Evolutionary conservation across 805 yeast genomes (phyloP).

Genomic region (Candida easanensis): DNA sequence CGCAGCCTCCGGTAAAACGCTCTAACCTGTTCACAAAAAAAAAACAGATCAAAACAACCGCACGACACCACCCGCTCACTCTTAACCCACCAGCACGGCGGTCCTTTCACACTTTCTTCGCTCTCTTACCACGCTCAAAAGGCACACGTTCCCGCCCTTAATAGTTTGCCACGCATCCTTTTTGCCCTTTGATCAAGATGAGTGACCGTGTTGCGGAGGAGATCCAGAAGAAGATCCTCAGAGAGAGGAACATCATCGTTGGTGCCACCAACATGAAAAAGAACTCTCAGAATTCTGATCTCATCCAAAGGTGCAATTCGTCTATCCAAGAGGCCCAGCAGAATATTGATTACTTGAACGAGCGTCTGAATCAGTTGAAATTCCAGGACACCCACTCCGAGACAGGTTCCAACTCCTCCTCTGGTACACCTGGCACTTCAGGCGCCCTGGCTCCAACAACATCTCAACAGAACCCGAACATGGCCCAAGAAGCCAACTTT

Average conservation of each 20-base stretch:
- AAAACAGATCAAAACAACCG: no score
- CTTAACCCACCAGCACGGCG: no score
- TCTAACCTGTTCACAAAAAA: no score
- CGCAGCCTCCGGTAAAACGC: no score
- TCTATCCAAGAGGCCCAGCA: constrained; percentile 89
- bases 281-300: constrained; percentile 74
- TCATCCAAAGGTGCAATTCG: constrained; percentile 86
- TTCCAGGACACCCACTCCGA: constrained; percentile 19
- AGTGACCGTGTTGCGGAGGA: constrained; percentile 51
- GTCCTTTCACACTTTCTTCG: no score
- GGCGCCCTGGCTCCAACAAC: constrained; percentile 21
- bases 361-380: constrained; percentile 61
- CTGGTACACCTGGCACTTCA: constrained; percentile 2
- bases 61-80: no score
- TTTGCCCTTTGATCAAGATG: background rate
- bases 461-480: constrained; percentile 20
- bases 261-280: constrained; percentile 83
- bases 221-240: constrained; percentile 79
- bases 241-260: constrained; percentile 82
- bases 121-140: no score
- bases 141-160: no score
- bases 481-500: constrained; percentile 35
- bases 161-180: no score
- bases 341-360: constrained; percentile 84
- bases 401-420: constrained; percentile 6